phyloP scores from a whole-genome alignment of 2,329 filamentous ascomycete species.

The Bipolaris cookei region DNA sequence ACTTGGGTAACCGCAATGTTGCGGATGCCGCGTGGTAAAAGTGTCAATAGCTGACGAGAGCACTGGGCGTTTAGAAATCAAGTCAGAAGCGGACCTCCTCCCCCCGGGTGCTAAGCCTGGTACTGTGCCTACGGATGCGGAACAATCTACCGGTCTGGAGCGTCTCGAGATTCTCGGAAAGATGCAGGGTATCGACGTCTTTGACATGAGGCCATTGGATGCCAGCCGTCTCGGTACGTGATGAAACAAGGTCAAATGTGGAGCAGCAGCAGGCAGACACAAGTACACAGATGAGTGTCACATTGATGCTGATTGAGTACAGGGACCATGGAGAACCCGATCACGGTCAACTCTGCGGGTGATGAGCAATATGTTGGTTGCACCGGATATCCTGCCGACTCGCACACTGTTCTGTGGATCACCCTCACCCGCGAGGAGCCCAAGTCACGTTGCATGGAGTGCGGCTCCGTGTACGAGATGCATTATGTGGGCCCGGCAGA shows the following conservation, averaged over 20 bases:
- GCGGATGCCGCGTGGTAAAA: slow-evolving; percentile 9
- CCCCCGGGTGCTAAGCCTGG: slow-evolving; percentile 81
- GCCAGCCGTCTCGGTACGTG: slow-evolving; percentile 79
- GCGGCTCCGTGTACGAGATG: slow-evolving; percentile 97
- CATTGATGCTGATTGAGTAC: slow-evolving; percentile 28
- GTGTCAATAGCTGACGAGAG: slow-evolving; percentile 36
- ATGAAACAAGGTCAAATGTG: background rate
- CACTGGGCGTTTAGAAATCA: slow-evolving; percentile 71
- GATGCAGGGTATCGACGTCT: slow-evolving; percentile 97
- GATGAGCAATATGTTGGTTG: slow-evolving; percentile 97
- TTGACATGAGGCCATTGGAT: slow-evolving; percentile 97
- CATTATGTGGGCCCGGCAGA: slow-evolving; percentile 88
- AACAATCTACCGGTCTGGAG: slow-evolving; percentile 96
- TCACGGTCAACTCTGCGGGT: slow-evolving; percentile 87
- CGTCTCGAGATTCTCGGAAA: slow-evolving; percentile 98
- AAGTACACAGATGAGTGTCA: slow-evolving; percentile 2
- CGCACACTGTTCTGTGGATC: slow-evolving; percentile 89
- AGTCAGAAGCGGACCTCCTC: slow-evolving; percentile 79
- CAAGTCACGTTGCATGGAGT: slow-evolving; percentile 94
- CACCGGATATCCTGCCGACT: slow-evolving; percentile 92
- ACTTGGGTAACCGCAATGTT: slow-evolving; percentile 6
- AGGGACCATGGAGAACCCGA: slow-evolving; percentile 87
- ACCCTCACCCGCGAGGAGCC: slow-evolving; percentile 88
- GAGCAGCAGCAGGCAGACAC: background rate
- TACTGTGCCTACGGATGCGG: slow-evolving; percentile 88